Base-by-base conservation (phyloP, 164 flowering plant species). In the Vitis labrusca region DNA sequence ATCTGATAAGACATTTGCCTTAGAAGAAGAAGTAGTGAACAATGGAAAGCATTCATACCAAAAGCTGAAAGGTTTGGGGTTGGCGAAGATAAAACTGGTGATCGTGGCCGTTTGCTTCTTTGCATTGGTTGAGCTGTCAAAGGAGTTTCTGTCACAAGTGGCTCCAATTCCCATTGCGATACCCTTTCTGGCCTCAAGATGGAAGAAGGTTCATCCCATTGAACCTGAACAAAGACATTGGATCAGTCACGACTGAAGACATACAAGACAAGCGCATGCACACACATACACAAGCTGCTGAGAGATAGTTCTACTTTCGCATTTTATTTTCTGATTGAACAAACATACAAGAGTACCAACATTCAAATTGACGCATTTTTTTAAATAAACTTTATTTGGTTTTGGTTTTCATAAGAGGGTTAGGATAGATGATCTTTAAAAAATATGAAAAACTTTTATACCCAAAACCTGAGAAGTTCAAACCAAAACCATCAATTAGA, bases 151-250 rank as follows among this genome's bases (percentile, higher is more conserved):
- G 30, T 37, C 44, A 19, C 63, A 11, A 61, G 23, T 27, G 63
- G 63, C 49, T 61, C 63, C 47, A 61, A 37, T 37, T 61, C 63
- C 63, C 63, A 61, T 3, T 12, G 63, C 11, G 63, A 61, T 11
- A 61, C 63, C 63, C 63, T 61, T 12, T 61, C 63, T 4, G 63
- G 63, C 63, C 63, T 61, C 13, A 61, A 10, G 12, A 61, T 61
- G 13, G 63, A 5, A 10, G 63, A 61, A 10, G 63, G 37, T 15
- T 61, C 63, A 61, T 61, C 63, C 63, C 63, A 61, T 61, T 61
- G 63, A 11, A 61, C 47, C 63, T 61, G 44, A 3, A 55, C 7
- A 55, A 0, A 2, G 58, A 8, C n/a, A 13, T 10, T 3, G 5
- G 17, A 15, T 55, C 58, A n/a, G 6, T 55, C 9, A n/a, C 15